Base-by-base conservation (phyloP, 2,329 filamentous ascomycete species). In the Botrytis elliptica region DNA sequence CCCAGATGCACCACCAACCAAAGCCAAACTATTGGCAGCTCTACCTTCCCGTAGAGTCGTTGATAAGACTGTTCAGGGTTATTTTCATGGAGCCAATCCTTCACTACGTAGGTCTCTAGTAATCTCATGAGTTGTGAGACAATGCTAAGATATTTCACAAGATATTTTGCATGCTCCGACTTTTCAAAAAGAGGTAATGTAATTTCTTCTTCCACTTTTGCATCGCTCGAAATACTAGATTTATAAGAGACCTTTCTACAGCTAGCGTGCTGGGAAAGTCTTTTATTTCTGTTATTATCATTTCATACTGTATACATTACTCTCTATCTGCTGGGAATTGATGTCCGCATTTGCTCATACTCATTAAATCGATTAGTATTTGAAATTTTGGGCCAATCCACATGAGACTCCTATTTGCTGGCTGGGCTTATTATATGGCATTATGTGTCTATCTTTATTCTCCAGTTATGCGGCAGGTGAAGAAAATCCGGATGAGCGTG, bases 131-230 rank as follows among this genome's bases (percentile, higher is more conserved):
- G 22, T 33, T 20, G 14, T 10, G 52, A 5, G 52, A 25, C 33
- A 5, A 60, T 25, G n/a, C 38, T 60, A n/a, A 70, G 10, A 42
- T 4, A 20, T 25, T 59, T 25, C 4, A 14, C 14, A 74, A 89
- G 87, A 87, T 73, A 83, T 87, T 12, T 78, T 89, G 40, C 88
- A 90, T 75, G 83, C 84, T 20, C 87, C 87, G 29, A 86, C 84
- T 0, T 89, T 88, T 72, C 82, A 84, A 25, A 85, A 82, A 77
- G 80, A 82, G 40, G 84, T 85, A 79, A 60, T 7, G 40, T 29
- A 18, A 5, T 20, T 1, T 25, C 10, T 60, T 22, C 33, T 60
- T 60, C 33, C 57, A 25, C 33, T 14, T 12, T 60, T 22, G 33
- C 9, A 36, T 25, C 20, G 20, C 1, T 12, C 20, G 9, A 38